Evolutionary conservation across 2,329 filamentous ascomycete species (phyloP).

Genomic region (Exophiala viscosa): DNA sequence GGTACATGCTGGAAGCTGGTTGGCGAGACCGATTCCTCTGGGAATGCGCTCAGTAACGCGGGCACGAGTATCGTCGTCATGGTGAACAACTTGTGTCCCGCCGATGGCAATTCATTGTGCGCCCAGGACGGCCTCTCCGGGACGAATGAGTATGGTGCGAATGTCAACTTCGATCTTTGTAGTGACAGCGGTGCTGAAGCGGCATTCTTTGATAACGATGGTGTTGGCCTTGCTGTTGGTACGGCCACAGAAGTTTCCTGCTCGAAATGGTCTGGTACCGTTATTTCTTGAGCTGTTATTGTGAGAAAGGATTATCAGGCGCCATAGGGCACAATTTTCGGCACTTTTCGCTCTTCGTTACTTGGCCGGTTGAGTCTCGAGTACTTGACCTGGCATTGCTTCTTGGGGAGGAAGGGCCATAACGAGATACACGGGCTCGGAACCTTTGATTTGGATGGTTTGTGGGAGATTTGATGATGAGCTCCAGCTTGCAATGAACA

Average conservation of each 20-base stretch:
- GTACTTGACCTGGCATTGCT: no score
- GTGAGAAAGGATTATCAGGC: background rate
- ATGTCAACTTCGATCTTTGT: conserved; percentile 43
- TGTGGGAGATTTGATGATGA: no score
- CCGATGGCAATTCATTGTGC: conserved; percentile 38
- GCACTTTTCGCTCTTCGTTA: no score
- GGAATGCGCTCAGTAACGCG: conserved; percentile 26
- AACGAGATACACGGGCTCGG: no score
- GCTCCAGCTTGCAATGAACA: no score
- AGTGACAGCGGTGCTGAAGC: conserved; percentile 36
- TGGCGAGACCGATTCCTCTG: conserved; percentile 32
- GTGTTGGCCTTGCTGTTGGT: conserved; percentile 26
- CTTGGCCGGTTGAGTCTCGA: no score
- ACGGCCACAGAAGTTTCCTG: conserved; percentile 27
- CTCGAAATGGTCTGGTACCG: conserved; percentile 22
- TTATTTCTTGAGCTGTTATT: conserved; percentile 10
- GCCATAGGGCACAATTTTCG: no score
- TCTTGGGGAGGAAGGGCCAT: no score
- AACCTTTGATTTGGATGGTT: no score
- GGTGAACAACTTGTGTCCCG: conserved; percentile 42
- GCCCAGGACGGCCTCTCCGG: conserved; percentile 32
- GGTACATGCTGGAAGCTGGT: conserved; percentile 40
- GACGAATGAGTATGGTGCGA: conserved; percentile 39
- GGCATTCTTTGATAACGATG: conserved; percentile 35
- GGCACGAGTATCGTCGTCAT: conserved; percentile 38